A percentile compares a stretch with the other conserved stretches of the same genome.
These are phyloP conservation scores for Juglanconis juglandina DNA, from an alignment of 2,329 filamentous ascomycete genomes.

Conservation along the genomic window DNA sequence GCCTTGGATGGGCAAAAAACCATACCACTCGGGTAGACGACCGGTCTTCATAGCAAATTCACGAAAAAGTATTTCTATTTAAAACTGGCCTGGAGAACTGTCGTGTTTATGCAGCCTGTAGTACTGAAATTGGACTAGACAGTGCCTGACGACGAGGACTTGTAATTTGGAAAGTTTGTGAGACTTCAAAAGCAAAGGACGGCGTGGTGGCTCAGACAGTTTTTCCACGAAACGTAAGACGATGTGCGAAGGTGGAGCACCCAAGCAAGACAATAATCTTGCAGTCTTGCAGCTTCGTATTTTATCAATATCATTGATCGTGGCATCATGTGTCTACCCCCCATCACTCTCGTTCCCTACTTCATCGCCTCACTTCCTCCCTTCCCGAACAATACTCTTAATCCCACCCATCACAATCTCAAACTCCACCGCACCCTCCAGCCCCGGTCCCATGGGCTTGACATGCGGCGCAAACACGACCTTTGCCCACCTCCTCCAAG, in stretches of 20 bases:
- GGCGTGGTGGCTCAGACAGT: no score
- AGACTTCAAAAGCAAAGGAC: no score
- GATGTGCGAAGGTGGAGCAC: no score
- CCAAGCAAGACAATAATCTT: no score
- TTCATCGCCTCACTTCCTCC: neutral
- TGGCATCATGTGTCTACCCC: neutral
- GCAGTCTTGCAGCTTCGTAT: no score
- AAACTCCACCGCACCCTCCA: conserved; percentile 61
- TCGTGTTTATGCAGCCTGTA: no score
- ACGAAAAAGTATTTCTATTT: neutral
- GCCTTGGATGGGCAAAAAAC: neutral
- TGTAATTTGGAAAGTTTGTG: no score
- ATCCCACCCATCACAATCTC: conserved; percentile 69
- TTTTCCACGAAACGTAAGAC: no score
- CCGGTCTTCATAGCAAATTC: neutral
- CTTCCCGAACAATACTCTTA: conserved; percentile 27
- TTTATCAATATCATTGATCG: neutral
- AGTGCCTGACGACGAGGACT: no score
- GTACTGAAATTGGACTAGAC: no score
- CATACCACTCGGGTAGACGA: neutral
- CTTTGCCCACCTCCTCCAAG: conserved; percentile 76
- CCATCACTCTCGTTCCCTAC: neutral
- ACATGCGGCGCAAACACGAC: conserved; percentile 86
- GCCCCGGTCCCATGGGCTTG: conserved; percentile 45
- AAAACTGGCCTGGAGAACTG: neutral